These are phyloP conservation scores for Wickerhamomyces alni DNA, from an alignment of 805 yeast species.

Conservation along the genomic window DNA sequence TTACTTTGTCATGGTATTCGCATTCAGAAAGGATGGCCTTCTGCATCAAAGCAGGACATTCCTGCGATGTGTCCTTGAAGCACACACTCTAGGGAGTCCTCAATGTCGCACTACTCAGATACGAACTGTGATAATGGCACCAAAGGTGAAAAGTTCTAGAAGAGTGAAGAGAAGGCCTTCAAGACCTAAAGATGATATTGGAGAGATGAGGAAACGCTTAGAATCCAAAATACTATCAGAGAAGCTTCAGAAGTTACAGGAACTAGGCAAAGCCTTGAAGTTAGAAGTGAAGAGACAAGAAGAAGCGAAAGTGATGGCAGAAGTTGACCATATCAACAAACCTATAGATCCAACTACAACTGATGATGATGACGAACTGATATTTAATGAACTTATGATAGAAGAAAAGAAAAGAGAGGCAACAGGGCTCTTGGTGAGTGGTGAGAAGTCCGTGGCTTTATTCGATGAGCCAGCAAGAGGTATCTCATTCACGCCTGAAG, in stretches of 20 bases:
- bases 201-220: neutral
- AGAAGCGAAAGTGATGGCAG: constrained; percentile 11
- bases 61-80: neutral
- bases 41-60: no score
- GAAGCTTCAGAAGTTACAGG: constrained; percentile 15
- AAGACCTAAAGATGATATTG: neutral
- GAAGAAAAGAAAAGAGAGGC: neutral
- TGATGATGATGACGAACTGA: constrained; percentile 16
- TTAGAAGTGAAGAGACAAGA: constrained; percentile 8
- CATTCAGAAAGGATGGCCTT: neutral
- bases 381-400: constrained; percentile 12
- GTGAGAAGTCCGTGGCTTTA: constrained; percentile 5
- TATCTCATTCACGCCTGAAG: constrained; percentile 27
- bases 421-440: neutral
- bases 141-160: neutral
- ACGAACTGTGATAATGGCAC: constrained; percentile 1
- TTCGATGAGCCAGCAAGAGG: constrained; percentile 22
- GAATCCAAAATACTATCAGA: constrained; percentile 6
- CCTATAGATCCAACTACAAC: constrained; percentile 5
- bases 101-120: neutral
- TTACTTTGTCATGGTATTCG: neutral
- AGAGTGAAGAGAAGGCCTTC: neutral
- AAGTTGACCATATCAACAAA: constrained; percentile 9
- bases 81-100: neutral
- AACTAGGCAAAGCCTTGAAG: constrained; percentile 12